Conservation (phyloP, 106 monocot species). For the Narthecium ossifragum region DNA sequence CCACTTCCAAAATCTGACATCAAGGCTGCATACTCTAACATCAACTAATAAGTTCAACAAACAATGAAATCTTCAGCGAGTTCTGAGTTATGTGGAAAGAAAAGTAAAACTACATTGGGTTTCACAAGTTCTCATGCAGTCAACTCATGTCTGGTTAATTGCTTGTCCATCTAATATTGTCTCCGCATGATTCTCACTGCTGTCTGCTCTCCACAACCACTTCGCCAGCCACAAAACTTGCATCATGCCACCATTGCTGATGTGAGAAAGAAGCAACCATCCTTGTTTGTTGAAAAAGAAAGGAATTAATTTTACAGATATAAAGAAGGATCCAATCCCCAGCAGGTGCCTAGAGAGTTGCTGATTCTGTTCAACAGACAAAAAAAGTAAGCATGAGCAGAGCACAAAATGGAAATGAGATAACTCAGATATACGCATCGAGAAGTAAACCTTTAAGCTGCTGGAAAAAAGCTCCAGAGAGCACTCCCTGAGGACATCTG, state of each 20-base stretch:
- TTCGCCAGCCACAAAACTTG: constrained; percentile 58
- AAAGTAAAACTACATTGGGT: too few species aligned
- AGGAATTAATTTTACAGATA: constrained; percentile 20
- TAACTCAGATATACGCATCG: neutral
- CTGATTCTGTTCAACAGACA: constrained; percentile 24
- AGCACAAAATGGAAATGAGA: neutral
- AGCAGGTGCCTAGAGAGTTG: constrained; percentile 8
- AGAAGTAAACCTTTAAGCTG: constrained; percentile 17
- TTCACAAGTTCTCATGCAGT: too few species aligned
- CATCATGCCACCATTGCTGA: constrained; percentile 67
- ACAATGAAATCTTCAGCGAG: neutral
- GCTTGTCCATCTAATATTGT: neutral
- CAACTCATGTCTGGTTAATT: neutral
- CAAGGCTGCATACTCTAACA: too few species aligned
- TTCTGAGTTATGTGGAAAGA: too few species aligned
- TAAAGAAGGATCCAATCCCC: constrained; percentile 42
- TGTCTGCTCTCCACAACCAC: constrained; percentile 4
- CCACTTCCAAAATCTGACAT: too few species aligned
- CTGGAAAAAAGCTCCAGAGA: constrained; percentile 26
- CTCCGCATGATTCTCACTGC: neutral
- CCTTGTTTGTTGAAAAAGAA: constrained; percentile 19
- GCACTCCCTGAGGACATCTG: constrained; percentile 43
- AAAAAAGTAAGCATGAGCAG: neutral
- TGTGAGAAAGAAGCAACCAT: constrained; percentile 31
- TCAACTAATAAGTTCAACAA: neutral